Conservation (phyloP, 805 yeast genomes). For the Kregervanrija delftensis region DNA sequence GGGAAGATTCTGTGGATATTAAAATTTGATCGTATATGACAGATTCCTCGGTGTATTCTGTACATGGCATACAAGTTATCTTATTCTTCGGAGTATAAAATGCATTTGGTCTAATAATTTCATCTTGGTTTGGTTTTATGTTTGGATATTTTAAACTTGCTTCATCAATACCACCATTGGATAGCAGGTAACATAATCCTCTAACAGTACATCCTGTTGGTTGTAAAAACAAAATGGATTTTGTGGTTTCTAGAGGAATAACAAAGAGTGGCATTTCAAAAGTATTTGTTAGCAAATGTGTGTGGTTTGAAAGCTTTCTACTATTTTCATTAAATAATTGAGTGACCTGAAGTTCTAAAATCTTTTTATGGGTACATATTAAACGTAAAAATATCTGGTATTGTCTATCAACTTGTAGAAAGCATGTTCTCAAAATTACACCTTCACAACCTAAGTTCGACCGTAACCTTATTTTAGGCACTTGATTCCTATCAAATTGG, state of each 20-base stretch:
- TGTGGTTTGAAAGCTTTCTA: too few relatives aligned
- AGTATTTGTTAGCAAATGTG: conserved; percentile 14
- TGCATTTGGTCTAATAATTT: conserved; percentile 10
- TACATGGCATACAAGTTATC: conserved; percentile 12
- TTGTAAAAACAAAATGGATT: conserved; percentile 22
- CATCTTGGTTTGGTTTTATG: conserved; percentile 1
- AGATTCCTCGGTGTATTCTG: conserved; percentile 13
- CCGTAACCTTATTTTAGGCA: too few relatives aligned
- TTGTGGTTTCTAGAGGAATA: conserved; percentile 19
- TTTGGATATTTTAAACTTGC: conserved; percentile 11
- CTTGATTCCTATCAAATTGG: conserved; percentile 8
- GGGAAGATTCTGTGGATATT: conserved; percentile 14
- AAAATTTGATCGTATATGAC: conserved; percentile 23
- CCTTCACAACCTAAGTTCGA: conserved; percentile 11
- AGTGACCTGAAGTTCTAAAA: too few relatives aligned
- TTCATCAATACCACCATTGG: conserved; percentile 23
- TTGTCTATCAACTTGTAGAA: conserved; percentile 13
- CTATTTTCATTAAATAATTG: too few relatives aligned
- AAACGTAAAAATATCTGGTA: too few relatives aligned
- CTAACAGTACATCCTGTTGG: conserved; percentile 16
- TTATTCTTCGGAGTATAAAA: conserved; percentile 20
- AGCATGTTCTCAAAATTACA: conserved; percentile 16
- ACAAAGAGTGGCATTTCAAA: conserved; percentile 24
- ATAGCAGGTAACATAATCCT: conserved; percentile 20
- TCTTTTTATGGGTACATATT: too few relatives aligned